Base-by-base conservation (phyloP, 805 yeast genomes). In the Suhomyces xylopsoci region DNA sequence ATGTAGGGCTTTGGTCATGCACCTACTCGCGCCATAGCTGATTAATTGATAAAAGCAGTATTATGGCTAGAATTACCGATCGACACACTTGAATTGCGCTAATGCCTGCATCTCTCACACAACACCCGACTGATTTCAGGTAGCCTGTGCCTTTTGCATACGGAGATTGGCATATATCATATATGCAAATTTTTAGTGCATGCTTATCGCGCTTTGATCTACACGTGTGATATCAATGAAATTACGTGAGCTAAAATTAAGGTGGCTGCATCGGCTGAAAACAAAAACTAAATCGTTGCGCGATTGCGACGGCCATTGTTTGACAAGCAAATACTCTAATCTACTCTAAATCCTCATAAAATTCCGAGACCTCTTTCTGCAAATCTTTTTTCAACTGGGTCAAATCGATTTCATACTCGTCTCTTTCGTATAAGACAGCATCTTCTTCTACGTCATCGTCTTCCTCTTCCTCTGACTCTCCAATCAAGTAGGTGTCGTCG, bases 401-500 rank as follows among this genome's bases (percentile, higher is more conserved):
- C 26, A 57, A 26, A 14, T 45, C 46, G 32, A 24, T 28, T 12
- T 30, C 54, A 32, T 30, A 19, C 9, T 20, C 25, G 26, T 42
- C 45, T 5, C n/a, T n/a, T n/a, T n/a, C n/a, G n/a, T n/a, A n/a
- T n/a, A n/a, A n/a, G n/a, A n/a, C n/a, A n/a, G n/a, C n/a, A n/a
- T n/a, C n/a, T n/a, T n/a, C n/a, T n/a, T n/a, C n/a, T n/a, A n/a
- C n/a, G n/a, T n/a, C 54, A 1, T 45, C 59, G 15, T 26, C 47
- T 15, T 47, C 52, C 12, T 48, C 57, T 7, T 32, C 51, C 3
- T 50, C 57, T 17, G 46, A 55, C 8, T 43, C 55, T 8, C 36
- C 47, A 9, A 50, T 56, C 14, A 52, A 54, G 15, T 43, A 53
- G 5, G 49, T 52, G n/a, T 52, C 58, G 40, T 55, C 57, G 8